These are phyloP conservation scores for Hyaloscypha hepaticicola DNA, from an alignment of 495 filamentous ascomycete genomes.

Conservation along the genomic window DNA sequence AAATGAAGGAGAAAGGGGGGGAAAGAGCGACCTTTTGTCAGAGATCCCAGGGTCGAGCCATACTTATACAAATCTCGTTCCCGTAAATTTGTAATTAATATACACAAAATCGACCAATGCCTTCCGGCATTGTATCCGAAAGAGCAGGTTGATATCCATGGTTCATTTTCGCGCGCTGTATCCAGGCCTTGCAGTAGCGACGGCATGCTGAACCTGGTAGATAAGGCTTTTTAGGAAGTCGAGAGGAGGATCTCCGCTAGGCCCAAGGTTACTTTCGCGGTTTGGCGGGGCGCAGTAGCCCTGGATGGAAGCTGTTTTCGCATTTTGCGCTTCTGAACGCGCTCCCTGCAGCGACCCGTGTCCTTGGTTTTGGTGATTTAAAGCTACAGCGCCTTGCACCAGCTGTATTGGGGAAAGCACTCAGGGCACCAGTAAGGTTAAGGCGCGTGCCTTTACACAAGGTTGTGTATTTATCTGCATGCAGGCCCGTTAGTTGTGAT, in stretches of 20 bases:
- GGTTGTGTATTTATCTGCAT: neutral
- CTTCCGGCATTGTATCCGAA: neutral
- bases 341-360: too few relatives aligned
- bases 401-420: neutral
- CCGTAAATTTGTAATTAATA: neutral
- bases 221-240: conserved; percentile 13
- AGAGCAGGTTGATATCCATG: neutral
- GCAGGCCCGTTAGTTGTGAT: neutral
- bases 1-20: neutral
- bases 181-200: neutral
- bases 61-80: conserved; percentile 1
- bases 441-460: neutral
- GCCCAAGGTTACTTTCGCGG: neutral
- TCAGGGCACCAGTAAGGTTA: neutral
- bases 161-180: neutral
- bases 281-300: neutral
- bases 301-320: neutral
- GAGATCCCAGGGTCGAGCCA: neutral
- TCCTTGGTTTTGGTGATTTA: neutral
- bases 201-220: neutral
- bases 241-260: neutral
- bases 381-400: neutral
- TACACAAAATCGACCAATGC: neutral
- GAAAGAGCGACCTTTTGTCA: neutral
- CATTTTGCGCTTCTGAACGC: too few relatives aligned